These are phyloP conservation scores for Toxoplasma gondii DNA, from an alignment of 169 alveolate species.

Conservation along the genomic window DNA sequence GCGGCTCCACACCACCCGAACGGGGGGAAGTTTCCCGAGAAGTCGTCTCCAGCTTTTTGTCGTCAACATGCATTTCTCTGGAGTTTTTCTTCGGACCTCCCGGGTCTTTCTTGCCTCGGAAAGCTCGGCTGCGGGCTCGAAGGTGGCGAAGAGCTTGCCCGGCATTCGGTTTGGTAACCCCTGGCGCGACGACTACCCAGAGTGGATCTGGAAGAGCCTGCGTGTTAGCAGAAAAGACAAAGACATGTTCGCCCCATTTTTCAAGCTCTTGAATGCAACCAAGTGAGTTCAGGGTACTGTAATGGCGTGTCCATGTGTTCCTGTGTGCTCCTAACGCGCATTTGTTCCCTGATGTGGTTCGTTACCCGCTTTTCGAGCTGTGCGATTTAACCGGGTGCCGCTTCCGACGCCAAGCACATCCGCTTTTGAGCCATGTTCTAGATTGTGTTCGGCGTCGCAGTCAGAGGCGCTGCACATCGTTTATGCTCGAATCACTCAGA, in stretches of 20 bases:
- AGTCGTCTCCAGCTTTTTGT: not conserved
- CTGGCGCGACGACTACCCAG: constrained; percentile 57
- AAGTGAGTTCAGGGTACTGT: constrained; percentile 22
- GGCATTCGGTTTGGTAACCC: constrained; percentile 56
- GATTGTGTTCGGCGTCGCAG: too few species aligned
- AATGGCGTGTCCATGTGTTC: not conserved
- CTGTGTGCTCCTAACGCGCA: not conserved
- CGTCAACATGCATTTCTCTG: not conserved
- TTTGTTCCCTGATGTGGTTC: too few species aligned
- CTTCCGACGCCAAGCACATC: too few species aligned
- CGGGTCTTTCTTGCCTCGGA: not conserved
- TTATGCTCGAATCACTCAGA: too few species aligned
- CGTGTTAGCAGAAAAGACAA: constrained; percentile 49
- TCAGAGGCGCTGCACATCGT: too few species aligned
- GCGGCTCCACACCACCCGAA: too few species aligned
- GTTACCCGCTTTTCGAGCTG: too few species aligned
- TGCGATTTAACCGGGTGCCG: too few species aligned
- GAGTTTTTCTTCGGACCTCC: not conserved
- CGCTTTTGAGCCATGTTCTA: too few species aligned
- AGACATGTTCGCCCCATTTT: constrained; percentile 56
- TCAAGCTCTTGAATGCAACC: constrained; percentile 49
- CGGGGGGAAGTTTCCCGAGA: too few species aligned
- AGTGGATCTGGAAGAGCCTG: constrained; percentile 57
- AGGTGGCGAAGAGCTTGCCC: not conserved
- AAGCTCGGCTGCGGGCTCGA: not conserved